Percentiles rank a stretch among this genome's conserved stretches.
These are phyloP conservation scores for Ophiostoma novo-ulmi DNA, from an alignment of 2,329 filamentous ascomycete genomes.

Conservation along the genomic window DNA sequence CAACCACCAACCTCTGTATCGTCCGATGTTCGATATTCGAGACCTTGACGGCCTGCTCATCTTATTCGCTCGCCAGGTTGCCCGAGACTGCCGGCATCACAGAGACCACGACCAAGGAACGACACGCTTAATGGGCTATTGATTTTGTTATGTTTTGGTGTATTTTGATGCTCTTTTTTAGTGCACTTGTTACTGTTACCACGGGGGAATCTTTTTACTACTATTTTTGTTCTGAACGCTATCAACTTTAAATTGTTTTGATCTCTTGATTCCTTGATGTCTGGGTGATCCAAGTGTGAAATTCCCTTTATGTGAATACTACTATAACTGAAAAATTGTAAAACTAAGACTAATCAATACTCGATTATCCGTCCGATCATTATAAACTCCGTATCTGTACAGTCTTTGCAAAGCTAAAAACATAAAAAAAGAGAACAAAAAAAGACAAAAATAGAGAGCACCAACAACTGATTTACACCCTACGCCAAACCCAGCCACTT, in stretches of 20 bases:
- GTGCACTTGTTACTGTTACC: background rate
- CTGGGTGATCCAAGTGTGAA: too few species aligned
- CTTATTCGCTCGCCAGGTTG: background rate
- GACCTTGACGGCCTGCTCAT: background rate
- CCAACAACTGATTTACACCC: background rate
- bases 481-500: slow-evolving; percentile 49
- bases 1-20: too few species aligned
- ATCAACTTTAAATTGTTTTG: background rate
- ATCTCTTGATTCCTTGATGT: background rate
- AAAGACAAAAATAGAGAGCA: background rate
- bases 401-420: background rate
- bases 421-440: background rate
- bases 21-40: too few species aligned
- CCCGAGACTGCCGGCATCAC: background rate
- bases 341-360: background rate
- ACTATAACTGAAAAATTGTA: background rate
- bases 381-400: background rate
- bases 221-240: slow-evolving; percentile 11
- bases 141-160: slow-evolving; percentile 19
- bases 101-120: background rate
- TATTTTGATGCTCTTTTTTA: slow-evolving; percentile 4
- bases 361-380: background rate
- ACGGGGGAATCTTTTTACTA: slow-evolving; percentile 9
- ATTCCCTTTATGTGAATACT: background rate
- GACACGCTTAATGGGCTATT: slow-evolving; percentile 22